phyloP scores from a whole-genome alignment of 495 filamentous ascomycete species.

The Cudoniella acicularis region DNA sequence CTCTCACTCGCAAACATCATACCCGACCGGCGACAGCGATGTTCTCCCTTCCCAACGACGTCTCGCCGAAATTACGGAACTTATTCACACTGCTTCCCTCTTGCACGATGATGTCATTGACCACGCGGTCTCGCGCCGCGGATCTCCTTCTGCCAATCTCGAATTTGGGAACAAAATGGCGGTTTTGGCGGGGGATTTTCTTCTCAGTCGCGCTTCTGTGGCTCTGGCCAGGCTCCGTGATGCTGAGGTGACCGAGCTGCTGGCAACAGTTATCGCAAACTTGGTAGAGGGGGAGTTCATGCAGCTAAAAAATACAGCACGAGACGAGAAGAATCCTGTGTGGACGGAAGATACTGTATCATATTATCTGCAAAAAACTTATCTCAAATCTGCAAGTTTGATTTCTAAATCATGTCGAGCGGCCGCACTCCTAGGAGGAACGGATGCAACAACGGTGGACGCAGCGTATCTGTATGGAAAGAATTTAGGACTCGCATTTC shows the following conservation, averaged over 20 bases:
- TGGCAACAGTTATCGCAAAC: slow-evolving; percentile 96
- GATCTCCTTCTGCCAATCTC: slow-evolving; percentile 81
- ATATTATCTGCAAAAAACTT: slow-evolving; percentile 99
- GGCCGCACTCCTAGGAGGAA: slow-evolving; percentile 77
- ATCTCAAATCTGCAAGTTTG: slow-evolving; percentile 91
- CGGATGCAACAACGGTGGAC: slow-evolving; percentile 75
- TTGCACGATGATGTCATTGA: slow-evolving; percentile 99
- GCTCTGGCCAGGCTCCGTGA: slow-evolving; percentile 86
- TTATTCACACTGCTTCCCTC: slow-evolving; percentile 94
- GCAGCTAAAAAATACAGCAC: slow-evolving; percentile 94
- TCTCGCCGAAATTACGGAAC: slow-evolving; percentile 92
- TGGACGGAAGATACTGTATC: slow-evolving; percentile 84
- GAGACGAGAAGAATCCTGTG: slow-evolving; percentile 73
- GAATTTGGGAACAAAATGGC: slow-evolving; percentile 99
- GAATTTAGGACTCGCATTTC: slow-evolving; percentile 92
- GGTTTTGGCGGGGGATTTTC: slow-evolving; percentile 90
- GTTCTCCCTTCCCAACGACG: slow-evolving; percentile 91
- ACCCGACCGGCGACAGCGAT: slow-evolving; percentile 55
- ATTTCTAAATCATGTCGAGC: slow-evolving; percentile 95
- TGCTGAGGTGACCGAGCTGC: slow-evolving; percentile 87
- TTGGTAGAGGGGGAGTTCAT: slow-evolving; percentile 98
- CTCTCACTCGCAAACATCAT: slow-evolving; percentile 42
- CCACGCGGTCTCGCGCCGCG: slow-evolving; percentile 77
- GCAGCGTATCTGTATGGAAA: slow-evolving; percentile 88
- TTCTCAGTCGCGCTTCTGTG: slow-evolving; percentile 89